Percentiles rank a stretch among this genome's conserved stretches.
Conservation (phyloP, 1,139 yeast genomes). For the Entelexis sorbosivorans region DNA sequence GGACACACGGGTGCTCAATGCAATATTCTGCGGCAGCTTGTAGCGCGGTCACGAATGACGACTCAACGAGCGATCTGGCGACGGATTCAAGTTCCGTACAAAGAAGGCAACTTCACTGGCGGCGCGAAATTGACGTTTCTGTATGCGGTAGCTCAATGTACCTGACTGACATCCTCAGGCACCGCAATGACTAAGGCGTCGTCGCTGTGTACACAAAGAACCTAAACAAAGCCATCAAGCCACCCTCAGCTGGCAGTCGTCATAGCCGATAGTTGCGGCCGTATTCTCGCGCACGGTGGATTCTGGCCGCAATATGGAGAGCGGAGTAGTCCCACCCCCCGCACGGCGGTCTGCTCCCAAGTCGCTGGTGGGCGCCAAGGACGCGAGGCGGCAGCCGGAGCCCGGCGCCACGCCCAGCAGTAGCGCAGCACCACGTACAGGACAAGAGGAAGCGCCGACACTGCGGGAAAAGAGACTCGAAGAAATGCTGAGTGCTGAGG, state of each 20-base stretch:
- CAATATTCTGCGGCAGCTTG: too few relatives aligned
- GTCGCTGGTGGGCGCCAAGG: not conserved
- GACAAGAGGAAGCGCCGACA: not conserved
- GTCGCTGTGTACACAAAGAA: not conserved
- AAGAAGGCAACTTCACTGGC: too few relatives aligned
- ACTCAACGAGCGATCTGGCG: too few relatives aligned
- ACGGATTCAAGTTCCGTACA: too few relatives aligned
- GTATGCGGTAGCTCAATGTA: too few relatives aligned
- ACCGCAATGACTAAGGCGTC: not conserved
- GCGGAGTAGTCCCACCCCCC: not conserved
- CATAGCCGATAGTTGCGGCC: not conserved
- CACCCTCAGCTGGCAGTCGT: not conserved
- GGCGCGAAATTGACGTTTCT: too few relatives aligned
- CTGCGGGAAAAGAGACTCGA: not conserved
- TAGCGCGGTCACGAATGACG: too few relatives aligned
- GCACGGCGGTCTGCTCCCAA: conserved; percentile 4
- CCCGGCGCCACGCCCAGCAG: not conserved
- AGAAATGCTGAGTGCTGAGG: not conserved
- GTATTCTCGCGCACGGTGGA: not conserved
- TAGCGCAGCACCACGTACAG: not conserved
- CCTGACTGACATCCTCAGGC: too few relatives aligned
- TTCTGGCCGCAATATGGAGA: not conserved
- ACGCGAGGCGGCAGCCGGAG: not conserved
- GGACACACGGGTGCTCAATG: too few relatives aligned
- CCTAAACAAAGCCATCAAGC: conserved; percentile 1